Evolutionary conservation across 2,329 filamentous ascomycete genomes (phyloP), one percentile per base, ranked within the genome.

Genomic region (Simplicillium aogashimaense): DNA sequence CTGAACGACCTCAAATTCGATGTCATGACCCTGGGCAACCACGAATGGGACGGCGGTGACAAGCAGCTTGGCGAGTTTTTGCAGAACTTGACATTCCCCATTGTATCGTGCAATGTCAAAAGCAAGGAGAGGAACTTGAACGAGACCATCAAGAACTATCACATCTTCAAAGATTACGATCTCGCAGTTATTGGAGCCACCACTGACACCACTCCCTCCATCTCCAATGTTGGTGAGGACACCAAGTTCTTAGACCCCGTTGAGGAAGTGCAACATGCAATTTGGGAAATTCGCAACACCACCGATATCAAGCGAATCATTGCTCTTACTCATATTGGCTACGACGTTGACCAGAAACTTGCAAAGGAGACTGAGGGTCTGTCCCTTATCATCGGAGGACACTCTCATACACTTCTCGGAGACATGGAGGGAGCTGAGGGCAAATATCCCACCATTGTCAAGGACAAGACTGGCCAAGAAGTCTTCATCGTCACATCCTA

Each of bases 401-500:
- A 81, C 58, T 71, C 66, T 42, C 69, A 74, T 57, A 80, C 75
- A 1, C 72, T 73, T 1, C 66, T 83, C 2, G 78, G 78, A 38
- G 64, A 74, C 50, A 73, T 78, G 62, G 55, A 65, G n/a, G 67
- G 65, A 17, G 71, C 77, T 12, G 63, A 68, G 49, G 78, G 78
- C 29, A 64, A 70, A 8, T 83, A 83, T 51, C 79, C 79, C 2
- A 83, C 78, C 12, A 75, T 83, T 38, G 68, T 70, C 39, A 58
- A 70, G 20, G 80, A 83, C 54, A 57, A 66, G 45, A 70, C 76
- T 37, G 78, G 76, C 35, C 73, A 82, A 29, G 79, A 83, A 50
- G 78, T 83, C 37, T 83, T 82, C 52, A 70, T 82, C 50, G 78
- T 83, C 14, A 81, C 77, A 7, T 73, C 78, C 3, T 83, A 78